phyloP scores from a whole-genome alignment of 768 basidiomycete genomes.

The Boletus subcaerulescens region DNA sequence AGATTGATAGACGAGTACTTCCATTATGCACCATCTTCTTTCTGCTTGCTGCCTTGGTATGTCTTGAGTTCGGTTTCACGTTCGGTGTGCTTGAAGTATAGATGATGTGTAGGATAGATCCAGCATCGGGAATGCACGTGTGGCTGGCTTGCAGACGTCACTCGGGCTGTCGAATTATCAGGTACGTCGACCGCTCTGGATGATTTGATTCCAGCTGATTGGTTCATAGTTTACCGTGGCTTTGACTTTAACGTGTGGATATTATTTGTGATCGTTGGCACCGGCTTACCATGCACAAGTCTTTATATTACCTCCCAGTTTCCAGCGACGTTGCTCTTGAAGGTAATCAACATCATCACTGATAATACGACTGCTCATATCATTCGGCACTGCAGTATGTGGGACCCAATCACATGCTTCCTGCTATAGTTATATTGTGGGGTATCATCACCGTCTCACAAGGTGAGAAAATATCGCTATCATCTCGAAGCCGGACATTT shows the following conservation, averaged over 20 bases:
- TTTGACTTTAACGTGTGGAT: conserved; percentile 25
- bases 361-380: background rate
- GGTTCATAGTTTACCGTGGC: conserved; percentile 32
- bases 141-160: conserved; percentile 57
- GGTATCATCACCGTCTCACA: background rate
- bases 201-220: background rate
- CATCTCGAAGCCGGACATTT: conserved; percentile 14
- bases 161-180: conserved; percentile 35
- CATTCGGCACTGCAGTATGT: conserved; percentile 16
- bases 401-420: conserved; percentile 1
- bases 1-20: conserved; percentile 46
- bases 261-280: background rate
- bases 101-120: conserved; percentile 29
- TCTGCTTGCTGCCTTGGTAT: conserved; percentile 49
- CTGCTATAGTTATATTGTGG: background rate
- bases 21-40: conserved; percentile 50
- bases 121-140: conserved; percentile 58
- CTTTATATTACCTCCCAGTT: conserved; percentile 49
- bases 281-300: conserved; percentile 11
- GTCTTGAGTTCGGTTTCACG: conserved; percentile 11
- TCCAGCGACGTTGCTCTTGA: conserved; percentile 60
- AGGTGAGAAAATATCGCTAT: conserved; percentile 1
- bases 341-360: conserved; percentile 25
- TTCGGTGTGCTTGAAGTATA: background rate
- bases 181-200: conserved; percentile 2